Conservation (phyloP, 768 basidiomycete species). For the Trametes maxima region DNA sequence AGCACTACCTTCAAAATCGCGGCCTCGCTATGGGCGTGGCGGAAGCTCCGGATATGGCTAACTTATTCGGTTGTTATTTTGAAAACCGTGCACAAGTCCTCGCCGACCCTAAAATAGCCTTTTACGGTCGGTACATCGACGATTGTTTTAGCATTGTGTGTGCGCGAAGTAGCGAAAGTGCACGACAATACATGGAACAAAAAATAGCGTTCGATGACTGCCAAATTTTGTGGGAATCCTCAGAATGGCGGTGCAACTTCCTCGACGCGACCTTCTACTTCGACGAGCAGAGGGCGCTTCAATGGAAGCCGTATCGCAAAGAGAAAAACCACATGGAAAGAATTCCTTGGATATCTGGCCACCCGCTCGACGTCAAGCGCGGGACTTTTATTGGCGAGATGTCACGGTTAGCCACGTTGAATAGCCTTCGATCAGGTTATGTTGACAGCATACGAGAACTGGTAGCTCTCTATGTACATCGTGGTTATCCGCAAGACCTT, state of each 20-base stretch:
- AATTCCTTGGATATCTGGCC: slow-evolving; percentile 21
- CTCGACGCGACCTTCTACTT: slow-evolving; percentile 35
- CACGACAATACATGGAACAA: neutral
- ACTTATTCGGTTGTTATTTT: slow-evolving; percentile 32
- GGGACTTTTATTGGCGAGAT: slow-evolving; percentile 27
- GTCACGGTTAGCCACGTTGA: slow-evolving; percentile 29
- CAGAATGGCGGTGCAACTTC: slow-evolving; percentile 21
- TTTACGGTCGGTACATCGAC: slow-evolving; percentile 39
- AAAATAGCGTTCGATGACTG: slow-evolving; percentile 23
- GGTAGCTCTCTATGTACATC: slow-evolving; percentile 29
- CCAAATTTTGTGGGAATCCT: slow-evolving; percentile 19
- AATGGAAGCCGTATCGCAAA: slow-evolving; percentile 20
- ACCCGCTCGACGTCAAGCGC: slow-evolving; percentile 19
- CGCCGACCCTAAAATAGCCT: slow-evolving; percentile 21
- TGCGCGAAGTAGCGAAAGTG: slow-evolving; percentile 2
- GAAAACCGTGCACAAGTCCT: slow-evolving; percentile 20
- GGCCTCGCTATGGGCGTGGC: slow-evolving; percentile 27
- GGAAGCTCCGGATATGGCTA: slow-evolving; percentile 35
- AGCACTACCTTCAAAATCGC: slow-evolving; percentile 29
- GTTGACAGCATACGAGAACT: slow-evolving; percentile 30
- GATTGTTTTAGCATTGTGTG: slow-evolving; percentile 28
- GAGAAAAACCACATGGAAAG: slow-evolving; percentile 22
- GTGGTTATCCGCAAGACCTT: slow-evolving; percentile 35
- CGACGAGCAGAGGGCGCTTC: slow-evolving; percentile 16
- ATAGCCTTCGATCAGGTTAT: slow-evolving; percentile 33